Conservation (phyloP, 495 filamentous ascomycete species). For the Neurospora sp. region DNA sequence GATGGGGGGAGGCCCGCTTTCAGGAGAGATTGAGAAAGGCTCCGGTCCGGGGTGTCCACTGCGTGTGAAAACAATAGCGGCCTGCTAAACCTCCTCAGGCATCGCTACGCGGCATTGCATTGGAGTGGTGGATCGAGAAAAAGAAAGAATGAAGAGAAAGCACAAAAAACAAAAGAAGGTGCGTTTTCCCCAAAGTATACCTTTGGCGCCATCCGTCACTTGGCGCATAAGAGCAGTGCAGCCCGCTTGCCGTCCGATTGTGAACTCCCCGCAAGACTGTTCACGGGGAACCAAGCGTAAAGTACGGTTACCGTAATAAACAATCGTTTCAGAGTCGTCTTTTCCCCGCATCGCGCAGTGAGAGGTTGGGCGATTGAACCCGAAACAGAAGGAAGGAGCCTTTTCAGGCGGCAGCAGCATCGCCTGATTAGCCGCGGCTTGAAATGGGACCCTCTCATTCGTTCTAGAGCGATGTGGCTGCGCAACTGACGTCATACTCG, state of each 20-base stretch:
- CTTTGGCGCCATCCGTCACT: background rate
- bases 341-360: background rate
- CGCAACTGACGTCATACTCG: conserved; percentile 1
- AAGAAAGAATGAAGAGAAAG: background rate
- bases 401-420: background rate
- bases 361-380: background rate
- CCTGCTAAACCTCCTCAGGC: background rate
- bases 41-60: background rate
- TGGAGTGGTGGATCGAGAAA: background rate
- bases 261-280: background rate
- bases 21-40: background rate
- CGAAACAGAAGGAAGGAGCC: background rate
- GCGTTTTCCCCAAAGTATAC: background rate
- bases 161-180: background rate
- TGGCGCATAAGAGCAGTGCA: background rate
- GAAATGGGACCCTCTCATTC: background rate
- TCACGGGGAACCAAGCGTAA: background rate
- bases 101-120: background rate
- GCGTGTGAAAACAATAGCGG: background rate
- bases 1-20: background rate
- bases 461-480: background rate
- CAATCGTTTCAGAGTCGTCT: background rate
- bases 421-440: background rate
- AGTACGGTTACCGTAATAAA: background rate
- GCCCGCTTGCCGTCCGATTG: background rate